These are phyloP conservation scores for Mycena indigotica DNA, from an alignment of 768 basidiomycete genomes.

Conservation along the genomic window DNA sequence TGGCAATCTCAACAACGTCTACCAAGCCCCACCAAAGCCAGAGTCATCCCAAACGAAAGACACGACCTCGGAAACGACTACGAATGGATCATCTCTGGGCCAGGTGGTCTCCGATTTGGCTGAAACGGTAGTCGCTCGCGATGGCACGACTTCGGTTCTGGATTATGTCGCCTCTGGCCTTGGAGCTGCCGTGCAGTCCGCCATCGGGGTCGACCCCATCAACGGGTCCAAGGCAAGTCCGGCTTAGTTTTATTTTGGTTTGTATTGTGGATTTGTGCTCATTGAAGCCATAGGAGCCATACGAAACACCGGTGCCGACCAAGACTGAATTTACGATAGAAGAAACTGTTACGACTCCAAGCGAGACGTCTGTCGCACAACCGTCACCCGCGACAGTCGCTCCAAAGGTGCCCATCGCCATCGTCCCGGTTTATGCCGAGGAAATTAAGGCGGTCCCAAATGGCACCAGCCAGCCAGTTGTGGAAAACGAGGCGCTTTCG, in stretches of 20 bases:
- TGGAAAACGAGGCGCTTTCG: constrained; percentile 1
- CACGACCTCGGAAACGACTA: constrained; percentile 11
- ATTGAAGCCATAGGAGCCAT: background rate
- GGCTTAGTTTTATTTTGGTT: too few species aligned
- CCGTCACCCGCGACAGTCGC: constrained; percentile 25
- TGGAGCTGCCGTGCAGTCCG: constrained; percentile 39
- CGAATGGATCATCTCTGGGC: constrained; percentile 23
- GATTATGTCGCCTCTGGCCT: constrained; percentile 43
- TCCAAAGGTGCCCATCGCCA: constrained; percentile 38
- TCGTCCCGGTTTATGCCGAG: constrained; percentile 43
- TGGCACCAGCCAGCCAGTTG: background rate
- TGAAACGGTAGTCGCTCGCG: constrained; percentile 39
- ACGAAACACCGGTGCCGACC: background rate
- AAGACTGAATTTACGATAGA: constrained; percentile 6
- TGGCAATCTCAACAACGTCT: constrained; percentile 75
- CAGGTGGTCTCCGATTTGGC: constrained; percentile 40
- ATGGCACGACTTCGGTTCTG: constrained; percentile 40
- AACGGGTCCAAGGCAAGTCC: constrained; percentile 36
- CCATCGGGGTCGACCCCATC: constrained; percentile 44
- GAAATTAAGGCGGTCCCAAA: constrained; percentile 23
- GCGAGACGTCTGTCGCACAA: background rate
- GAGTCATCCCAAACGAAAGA: constrained; percentile 1
- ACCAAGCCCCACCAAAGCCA: constrained; percentile 53
- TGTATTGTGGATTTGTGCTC: constrained; percentile 6
- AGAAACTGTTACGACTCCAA: background rate